A percentile compares a stretch with the other conserved stretches of the same genome.
Conservation (phyloP, 1,284 basidiomycete species). For the Ganoderma sinense region DNA sequence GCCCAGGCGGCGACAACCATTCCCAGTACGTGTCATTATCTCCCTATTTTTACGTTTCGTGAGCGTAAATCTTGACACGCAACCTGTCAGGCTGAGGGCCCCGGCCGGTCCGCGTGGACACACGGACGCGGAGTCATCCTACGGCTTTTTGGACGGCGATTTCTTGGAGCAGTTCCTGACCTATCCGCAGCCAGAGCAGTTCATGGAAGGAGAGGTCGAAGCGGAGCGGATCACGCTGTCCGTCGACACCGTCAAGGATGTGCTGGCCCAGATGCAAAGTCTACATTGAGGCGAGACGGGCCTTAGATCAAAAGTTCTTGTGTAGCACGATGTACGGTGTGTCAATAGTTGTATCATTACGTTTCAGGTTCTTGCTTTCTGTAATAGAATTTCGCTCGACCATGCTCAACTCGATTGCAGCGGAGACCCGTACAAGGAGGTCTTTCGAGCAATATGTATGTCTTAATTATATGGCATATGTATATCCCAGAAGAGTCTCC, state of each 20-base stretch:
- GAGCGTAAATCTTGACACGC: too few relatives aligned
- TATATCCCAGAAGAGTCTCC: neutral
- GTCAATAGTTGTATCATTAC: neutral
- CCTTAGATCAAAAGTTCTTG: neutral
- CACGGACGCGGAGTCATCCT: conserved; percentile 62
- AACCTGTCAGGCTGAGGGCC: conserved; percentile 64
- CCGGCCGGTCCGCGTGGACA: conserved; percentile 63
- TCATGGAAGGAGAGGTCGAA: conserved; percentile 61
- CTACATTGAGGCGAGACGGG: conserved; percentile 57
- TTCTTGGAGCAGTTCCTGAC: conserved; percentile 78
- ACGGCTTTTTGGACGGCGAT: conserved; percentile 92
- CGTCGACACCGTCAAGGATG: conserved; percentile 52
- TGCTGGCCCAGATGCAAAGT: conserved; percentile 67
- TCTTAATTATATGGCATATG: neutral
- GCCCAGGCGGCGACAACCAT: conserved; percentile 70
- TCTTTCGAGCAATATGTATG: neutral
- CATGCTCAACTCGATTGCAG: too few relatives aligned
- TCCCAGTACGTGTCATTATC: conserved; percentile 57
- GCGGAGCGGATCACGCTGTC: conserved; percentile 60
- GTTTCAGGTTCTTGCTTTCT: neutral
- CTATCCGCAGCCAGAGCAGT: conserved; percentile 46
- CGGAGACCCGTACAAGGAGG: neutral
- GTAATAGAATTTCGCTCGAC: neutral
- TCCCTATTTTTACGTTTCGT: neutral
- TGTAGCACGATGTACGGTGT: conserved; percentile 1